These are phyloP conservation scores for Hypomyces perniciosus DNA, from an alignment of 2,329 filamentous ascomycete genomes.

Conservation along the genomic window DNA sequence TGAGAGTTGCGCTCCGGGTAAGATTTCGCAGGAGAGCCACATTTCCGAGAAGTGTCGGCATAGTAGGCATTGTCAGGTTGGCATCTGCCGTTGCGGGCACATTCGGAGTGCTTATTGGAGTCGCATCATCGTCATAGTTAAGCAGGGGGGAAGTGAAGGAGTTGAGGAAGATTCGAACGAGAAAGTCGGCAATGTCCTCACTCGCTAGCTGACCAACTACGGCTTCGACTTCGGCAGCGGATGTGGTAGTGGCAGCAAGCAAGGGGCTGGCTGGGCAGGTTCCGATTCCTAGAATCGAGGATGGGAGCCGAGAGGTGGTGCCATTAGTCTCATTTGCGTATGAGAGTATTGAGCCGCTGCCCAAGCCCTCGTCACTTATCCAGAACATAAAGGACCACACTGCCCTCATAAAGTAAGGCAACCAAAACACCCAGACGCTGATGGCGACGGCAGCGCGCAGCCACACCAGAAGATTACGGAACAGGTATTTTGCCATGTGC, in stretches of 20 bases:
- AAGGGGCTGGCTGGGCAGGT: conserved; percentile 33
- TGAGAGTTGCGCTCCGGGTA: conserved; percentile 65
- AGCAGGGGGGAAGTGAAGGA: conserved; percentile 23
- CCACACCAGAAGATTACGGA: conserved; percentile 70
- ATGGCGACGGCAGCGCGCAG: conserved; percentile 70
- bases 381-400: conserved; percentile 94
- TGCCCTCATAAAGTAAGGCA: conserved; percentile 86
- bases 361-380: conserved; percentile 73
- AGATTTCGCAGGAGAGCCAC: conserved; percentile 52
- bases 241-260: conserved; percentile 27
- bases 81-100: neutral
- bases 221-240: conserved; percentile 25
- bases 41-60: conserved; percentile 48
- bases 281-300: conserved; percentile 20
- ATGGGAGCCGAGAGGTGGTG: conserved; percentile 20
- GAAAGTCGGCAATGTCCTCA: conserved; percentile 28
- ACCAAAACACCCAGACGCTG: conserved; percentile 80
- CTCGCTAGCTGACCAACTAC: conserved; percentile 25
- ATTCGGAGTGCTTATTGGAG: neutral
- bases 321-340: conserved; percentile 18
- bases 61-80: conserved; percentile 7
- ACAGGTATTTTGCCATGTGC: conserved; percentile 67
- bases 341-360: conserved; percentile 26
- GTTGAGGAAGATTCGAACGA: conserved; percentile 25
- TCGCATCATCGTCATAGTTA: conserved; percentile 6